phyloP scores from a whole-genome alignment of 2,329 filamentous ascomycete genomes.

The Cladorrhinum sp. region DNA sequence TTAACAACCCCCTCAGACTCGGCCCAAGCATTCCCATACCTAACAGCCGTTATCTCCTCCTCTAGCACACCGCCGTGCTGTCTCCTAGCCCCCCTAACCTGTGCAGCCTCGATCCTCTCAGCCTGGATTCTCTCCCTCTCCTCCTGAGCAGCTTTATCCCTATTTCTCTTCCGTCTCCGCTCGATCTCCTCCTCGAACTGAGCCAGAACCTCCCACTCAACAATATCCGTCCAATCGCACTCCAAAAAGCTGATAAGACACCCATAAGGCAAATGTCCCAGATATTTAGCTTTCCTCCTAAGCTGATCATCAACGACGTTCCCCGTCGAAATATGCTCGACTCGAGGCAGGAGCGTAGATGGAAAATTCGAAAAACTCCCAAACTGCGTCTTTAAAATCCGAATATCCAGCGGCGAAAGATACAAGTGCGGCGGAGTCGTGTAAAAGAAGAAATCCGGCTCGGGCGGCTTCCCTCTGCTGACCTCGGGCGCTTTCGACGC shows the following conservation, averaged over 20 bases:
- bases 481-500: constrained; percentile 4
- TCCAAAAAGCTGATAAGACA: constrained; percentile 89
- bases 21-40: constrained; percentile 23
- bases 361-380: constrained; percentile 80
- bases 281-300: constrained; percentile 79
- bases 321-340: constrained; percentile 85
- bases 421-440: constrained; percentile 85
- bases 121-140: constrained; percentile 81
- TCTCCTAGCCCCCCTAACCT: constrained; percentile 50
- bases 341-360: constrained; percentile 77
- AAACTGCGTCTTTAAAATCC: constrained; percentile 86
- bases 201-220: constrained; percentile 70
- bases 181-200: constrained; percentile 75
- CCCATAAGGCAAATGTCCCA: constrained; percentile 82
- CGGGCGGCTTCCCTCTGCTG: constrained; percentile 31
- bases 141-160: constrained; percentile 80
- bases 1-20: constrained; percentile 41
- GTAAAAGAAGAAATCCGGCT: constrained; percentile 77
- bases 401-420: constrained; percentile 84
- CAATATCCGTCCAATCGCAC: constrained; percentile 92
- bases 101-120: constrained; percentile 73
- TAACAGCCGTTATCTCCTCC: constrained; percentile 34
- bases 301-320: constrained; percentile 84
- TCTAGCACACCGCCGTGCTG: constrained; percentile 38
- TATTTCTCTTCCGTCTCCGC: constrained; percentile 69